Conservation (phyloP, 1,284 basidiomycete species). For the Tylopilus sp. region DNA sequence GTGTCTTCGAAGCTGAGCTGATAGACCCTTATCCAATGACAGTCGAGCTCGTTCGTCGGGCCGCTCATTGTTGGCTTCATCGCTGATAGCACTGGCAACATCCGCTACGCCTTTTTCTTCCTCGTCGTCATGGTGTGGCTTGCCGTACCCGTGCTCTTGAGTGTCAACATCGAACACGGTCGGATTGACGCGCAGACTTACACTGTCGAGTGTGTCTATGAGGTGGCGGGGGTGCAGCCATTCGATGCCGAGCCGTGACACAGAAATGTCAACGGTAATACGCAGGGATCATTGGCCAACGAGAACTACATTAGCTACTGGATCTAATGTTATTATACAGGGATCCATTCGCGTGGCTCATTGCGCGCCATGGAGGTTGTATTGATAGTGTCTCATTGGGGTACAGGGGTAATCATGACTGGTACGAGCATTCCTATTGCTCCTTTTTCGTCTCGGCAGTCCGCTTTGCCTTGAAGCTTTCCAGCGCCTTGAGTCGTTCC, state of each 20-base stretch:
- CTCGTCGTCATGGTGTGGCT: constrained; percentile 79
- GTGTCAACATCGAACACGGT: constrained; percentile 74
- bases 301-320: too few relatives aligned
- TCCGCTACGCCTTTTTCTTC: constrained; percentile 89
- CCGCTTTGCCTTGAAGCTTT: constrained; percentile 56
- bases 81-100: constrained; percentile 85
- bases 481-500: constrained; percentile 82
- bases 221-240: too few relatives aligned
- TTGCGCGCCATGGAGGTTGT: too few relatives aligned
- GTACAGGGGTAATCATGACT: too few relatives aligned
- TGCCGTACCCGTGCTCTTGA: constrained; percentile 76
- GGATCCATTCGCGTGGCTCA: too few relatives aligned
- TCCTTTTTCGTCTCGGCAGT: constrained; percentile 40
- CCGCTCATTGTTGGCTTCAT: constrained; percentile 86
- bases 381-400: too few relatives aligned
- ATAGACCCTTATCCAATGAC: constrained; percentile 16
- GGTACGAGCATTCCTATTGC: constrained; percentile 16
- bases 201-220: constrained; percentile 10
- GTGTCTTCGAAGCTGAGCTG: too few relatives aligned
- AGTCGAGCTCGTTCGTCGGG: constrained; percentile 89
- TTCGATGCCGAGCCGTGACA: too few relatives aligned
- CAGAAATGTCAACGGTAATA: too few relatives aligned
- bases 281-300: too few relatives aligned
- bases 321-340: too few relatives aligned
- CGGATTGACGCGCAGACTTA: constrained; percentile 70